These are phyloP conservation scores for Coemansia sp. DNA, from an alignment of 192 early-diverging fungal species.

Conservation along the genomic window DNA sequence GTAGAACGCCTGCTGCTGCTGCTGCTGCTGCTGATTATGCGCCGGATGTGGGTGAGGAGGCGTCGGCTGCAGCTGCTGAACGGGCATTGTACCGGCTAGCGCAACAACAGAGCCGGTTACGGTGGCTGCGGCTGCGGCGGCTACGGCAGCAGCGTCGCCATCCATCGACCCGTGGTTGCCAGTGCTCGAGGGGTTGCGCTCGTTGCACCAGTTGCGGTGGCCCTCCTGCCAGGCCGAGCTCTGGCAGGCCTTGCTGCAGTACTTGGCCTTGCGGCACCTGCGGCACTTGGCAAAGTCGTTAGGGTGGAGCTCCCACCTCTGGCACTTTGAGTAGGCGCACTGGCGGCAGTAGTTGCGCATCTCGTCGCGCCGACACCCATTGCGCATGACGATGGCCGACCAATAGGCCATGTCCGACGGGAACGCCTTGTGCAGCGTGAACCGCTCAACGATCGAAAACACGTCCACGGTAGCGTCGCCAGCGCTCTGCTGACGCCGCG, in stretches of 20 bases:
- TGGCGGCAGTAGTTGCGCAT: constrained; percentile 66
- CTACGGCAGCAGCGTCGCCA: constrained; percentile 24
- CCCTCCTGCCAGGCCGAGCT: constrained; percentile 76
- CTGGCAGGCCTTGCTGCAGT: constrained; percentile 79
- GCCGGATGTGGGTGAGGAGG: constrained; percentile 1
- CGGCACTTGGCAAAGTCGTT: constrained; percentile 86
- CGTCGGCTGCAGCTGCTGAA: constrained; percentile 12
- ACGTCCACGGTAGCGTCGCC: constrained; percentile 56
- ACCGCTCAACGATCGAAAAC: constrained; percentile 77
- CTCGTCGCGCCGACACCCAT: constrained; percentile 77
- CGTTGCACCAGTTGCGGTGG: constrained; percentile 79
- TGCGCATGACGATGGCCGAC: constrained; percentile 78
- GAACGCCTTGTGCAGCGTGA: constrained; percentile 61
- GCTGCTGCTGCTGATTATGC: constrained; percentile 8
- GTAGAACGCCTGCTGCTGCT: constrained; percentile 10
- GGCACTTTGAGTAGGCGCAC: constrained; percentile 77
- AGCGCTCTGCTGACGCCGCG: constrained; percentile 20
- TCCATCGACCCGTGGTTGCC: constrained; percentile 11
- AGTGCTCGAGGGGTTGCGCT: constrained; percentile 36
- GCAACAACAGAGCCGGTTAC: constrained; percentile 25
- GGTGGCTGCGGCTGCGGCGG: constrained; percentile 26
- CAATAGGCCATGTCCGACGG: constrained; percentile 67
- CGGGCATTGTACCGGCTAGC: constrained; percentile 19
- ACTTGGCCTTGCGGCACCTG: constrained; percentile 81
- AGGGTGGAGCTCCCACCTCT: constrained; percentile 70